These are phyloP conservation scores for Nannochloropsis salina DNA, from an alignment of 108 stramenopile genomes.

Conservation along the genomic window DNA sequence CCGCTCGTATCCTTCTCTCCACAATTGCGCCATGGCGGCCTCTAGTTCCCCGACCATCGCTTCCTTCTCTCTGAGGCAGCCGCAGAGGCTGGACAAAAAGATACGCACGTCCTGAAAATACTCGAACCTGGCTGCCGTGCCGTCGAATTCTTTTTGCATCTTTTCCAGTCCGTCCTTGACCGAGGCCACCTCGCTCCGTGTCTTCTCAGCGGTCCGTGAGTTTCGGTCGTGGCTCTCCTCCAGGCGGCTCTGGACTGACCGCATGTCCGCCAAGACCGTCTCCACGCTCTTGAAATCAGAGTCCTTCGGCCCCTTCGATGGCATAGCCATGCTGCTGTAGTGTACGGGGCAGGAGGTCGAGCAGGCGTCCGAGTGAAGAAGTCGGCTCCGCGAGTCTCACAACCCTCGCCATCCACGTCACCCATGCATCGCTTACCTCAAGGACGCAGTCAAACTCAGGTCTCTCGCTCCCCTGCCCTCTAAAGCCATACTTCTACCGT, in stretches of 20 bases:
- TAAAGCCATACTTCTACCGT: neutral
- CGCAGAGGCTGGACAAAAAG: neutral
- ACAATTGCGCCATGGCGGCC: neutral
- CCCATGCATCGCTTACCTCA: neutral
- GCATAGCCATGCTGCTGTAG: neutral
- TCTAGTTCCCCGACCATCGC: neutral
- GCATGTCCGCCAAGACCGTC: neutral
- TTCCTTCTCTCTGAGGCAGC: neutral
- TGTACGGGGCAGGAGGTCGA: neutral
- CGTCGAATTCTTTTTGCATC: neutral
- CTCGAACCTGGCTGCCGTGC: neutral
- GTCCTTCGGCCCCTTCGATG: neutral
- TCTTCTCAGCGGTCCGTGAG: neutral
- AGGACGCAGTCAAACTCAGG: neutral
- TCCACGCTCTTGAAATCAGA: neutral
- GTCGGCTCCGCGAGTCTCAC: no score
- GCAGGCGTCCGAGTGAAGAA: neutral
- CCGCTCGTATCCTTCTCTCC: neutral
- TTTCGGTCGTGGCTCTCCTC: slow-evolving; percentile 3
- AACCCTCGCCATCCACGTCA: no score
- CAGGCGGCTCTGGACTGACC: neutral
- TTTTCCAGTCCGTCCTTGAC: neutral
- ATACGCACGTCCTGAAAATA: neutral
- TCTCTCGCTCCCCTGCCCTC: neutral
- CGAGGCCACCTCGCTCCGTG: neutral